phyloP scores from a whole-genome alignment of 352 stramenopile genomes.

The Pythium sp. region DNA sequence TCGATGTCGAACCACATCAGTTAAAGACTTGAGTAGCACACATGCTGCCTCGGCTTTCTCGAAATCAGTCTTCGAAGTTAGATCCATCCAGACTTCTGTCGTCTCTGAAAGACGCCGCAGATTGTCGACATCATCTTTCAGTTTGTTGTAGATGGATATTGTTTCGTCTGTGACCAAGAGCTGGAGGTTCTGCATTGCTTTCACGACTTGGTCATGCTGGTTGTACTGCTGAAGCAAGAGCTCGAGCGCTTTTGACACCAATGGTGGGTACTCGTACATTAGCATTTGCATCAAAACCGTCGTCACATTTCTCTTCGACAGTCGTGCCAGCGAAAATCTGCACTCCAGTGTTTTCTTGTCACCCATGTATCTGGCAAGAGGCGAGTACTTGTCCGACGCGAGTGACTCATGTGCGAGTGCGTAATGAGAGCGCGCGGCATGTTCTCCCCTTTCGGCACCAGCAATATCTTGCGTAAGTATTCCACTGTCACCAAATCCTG shows the following conservation, averaged over 20 bases:
- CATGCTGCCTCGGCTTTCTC: slow-evolving; percentile 54
- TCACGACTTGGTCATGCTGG: slow-evolving; percentile 67
- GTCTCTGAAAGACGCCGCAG: slow-evolving; percentile 62
- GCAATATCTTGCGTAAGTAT: slow-evolving; percentile 12
- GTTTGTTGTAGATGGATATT: slow-evolving; percentile 59
- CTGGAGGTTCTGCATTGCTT: slow-evolving; percentile 59
- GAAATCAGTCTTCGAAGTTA: slow-evolving; percentile 70
- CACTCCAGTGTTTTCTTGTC: slow-evolving; percentile 50
- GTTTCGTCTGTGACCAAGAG: slow-evolving; percentile 59
- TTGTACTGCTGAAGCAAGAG: slow-evolving; percentile 72
- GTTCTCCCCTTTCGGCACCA: slow-evolving; percentile 15
- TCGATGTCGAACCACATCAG: slow-evolving; percentile 27
- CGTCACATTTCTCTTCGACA: slow-evolving; percentile 41
- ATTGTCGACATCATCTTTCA: slow-evolving; percentile 67
- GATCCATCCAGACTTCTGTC: slow-evolving; percentile 81
- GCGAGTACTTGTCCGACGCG: slow-evolving; percentile 38
- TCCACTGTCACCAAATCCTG: slow-evolving; percentile 8
- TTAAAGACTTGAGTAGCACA: slow-evolving; percentile 40
- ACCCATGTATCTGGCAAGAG: slow-evolving; percentile 47
- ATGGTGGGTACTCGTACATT: slow-evolving; percentile 74
- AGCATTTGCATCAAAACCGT: slow-evolving; percentile 76
- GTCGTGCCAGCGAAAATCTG: slow-evolving; percentile 48
- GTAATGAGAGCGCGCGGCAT: slow-evolving; percentile 15
- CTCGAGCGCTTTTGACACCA: slow-evolving; percentile 71
- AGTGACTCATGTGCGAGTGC: slow-evolving; percentile 17